phyloP scores from a whole-genome alignment of 331 rosid genomes.

The Rhamnella rubrinervis region DNA sequence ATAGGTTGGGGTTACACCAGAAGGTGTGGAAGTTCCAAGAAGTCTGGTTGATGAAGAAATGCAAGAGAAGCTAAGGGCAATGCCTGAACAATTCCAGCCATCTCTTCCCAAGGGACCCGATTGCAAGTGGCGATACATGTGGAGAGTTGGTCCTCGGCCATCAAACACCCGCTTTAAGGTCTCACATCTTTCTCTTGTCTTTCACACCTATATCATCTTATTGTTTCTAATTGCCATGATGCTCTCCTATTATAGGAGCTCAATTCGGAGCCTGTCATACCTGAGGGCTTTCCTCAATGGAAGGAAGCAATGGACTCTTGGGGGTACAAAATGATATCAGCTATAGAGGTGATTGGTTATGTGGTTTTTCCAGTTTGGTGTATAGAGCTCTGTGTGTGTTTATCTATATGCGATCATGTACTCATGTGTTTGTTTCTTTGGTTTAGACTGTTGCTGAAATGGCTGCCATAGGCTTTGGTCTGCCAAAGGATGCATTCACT shows the following conservation, averaged over 20 bases:
- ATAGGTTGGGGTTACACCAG: constrained; percentile 95
- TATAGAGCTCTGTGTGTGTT: constrained; percentile 1
- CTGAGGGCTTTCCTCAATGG: constrained; percentile 88
- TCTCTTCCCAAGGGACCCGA: constrained; percentile 74
- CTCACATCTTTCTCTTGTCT: constrained; percentile 1
- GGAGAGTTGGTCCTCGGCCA: constrained; percentile 96
- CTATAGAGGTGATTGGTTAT: constrained; percentile 50
- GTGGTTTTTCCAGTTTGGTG: constrained; percentile 7
- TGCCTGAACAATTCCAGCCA: constrained; percentile 67
- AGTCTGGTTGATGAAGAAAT: constrained; percentile 86
- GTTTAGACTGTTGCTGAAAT: constrained; percentile 88
- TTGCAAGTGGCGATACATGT: constrained; percentile 91
- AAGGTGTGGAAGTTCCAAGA: constrained; percentile 84
- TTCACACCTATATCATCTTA: background rate
- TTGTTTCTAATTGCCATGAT: constrained; percentile 15
- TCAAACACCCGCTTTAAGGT: constrained; percentile 77
- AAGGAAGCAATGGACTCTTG: constrained; percentile 92
- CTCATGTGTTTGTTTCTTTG: constrained; percentile 12
- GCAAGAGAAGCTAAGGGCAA: constrained; percentile 69
- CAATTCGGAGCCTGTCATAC: constrained; percentile 87
- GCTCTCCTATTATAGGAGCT: constrained; percentile 55
- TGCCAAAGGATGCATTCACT: constrained; percentile 88
- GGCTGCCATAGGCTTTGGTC: constrained; percentile 96
- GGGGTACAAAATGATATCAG: constrained; percentile 91
- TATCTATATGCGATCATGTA: constrained; percentile 7